Base-by-base conservation (phyloP, 805 yeast genomes). In the Danielia reshetovae region DNA sequence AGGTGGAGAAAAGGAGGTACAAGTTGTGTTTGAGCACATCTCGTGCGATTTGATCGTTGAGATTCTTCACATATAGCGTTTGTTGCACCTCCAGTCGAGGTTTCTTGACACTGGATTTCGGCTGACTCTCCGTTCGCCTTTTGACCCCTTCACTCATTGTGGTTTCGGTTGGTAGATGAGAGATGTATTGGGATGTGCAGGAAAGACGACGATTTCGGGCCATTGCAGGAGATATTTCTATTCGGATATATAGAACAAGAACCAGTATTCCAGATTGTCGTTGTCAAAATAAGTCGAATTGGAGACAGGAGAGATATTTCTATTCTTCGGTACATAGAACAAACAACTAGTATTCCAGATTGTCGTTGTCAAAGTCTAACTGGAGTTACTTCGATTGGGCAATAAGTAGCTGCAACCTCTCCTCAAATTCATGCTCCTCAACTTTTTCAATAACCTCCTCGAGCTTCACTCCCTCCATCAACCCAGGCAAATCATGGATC, bases 401-500 rank as follows among this genome's bases (percentile, higher is more conserved):
- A 7, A 44, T 40, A 39, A 62, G 51, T 15, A 46, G 48, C 32
- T 47, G 45, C 18, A 65, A 48, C 27, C 70, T 49, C 15, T 57
- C 59, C 35, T 65, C 68, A 32, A 65, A 60, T 42, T 68, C 73
- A 25, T 43, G 39, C 34, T 57, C 59, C 35, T 65, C 69, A 1
- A 67, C 57, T 35, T 51, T 55, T 12, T 62, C 64, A 4, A 67
- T 51, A 18, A 68, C 36, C 21, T 66, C 72, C 30, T 43, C 52
- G 34, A 68, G 49, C 35, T 51, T 52, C 18, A 43, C 32, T 3
- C 73, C 73, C 13, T 42, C 55, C 64, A 68, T 59, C 38, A 70
- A 61, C 2, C 68, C 70, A 2, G 52, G 55, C 24, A 93, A 62
- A 49, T 88, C 95, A 50, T 85, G 82, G n/a, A 83, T 46, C 0